phyloP scores from a whole-genome alignment of 305 asterid species.

The Solanum hybrid region DNA sequence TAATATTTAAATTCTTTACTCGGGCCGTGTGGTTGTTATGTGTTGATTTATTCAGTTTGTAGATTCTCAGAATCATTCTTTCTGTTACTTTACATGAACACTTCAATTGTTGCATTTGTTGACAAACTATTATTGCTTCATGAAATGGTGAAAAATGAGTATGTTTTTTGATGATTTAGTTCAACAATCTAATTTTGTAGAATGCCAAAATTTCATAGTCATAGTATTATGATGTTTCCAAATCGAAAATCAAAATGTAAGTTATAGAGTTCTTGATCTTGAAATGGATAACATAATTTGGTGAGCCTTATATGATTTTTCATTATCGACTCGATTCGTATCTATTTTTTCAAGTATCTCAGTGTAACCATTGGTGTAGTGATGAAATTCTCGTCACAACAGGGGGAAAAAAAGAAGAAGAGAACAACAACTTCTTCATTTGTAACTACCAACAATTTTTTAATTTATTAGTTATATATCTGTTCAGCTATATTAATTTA shows the following conservation, averaged over 20 bases:
- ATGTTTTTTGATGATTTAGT: not conserved
- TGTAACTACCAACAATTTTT: not conserved
- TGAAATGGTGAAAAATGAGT: conserved; percentile 22
- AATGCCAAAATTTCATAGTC: not conserved
- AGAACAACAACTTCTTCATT: not conserved
- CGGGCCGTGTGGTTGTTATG: conserved; percentile 19
- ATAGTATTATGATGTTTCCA: not conserved
- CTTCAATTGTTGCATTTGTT: conserved; percentile 25
- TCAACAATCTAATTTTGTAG: not conserved
- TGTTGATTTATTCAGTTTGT: conserved; percentile 38
- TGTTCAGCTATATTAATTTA: not conserved
- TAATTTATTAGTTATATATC: too few species aligned
- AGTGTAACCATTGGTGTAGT: not conserved
- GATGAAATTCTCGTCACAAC: not conserved
- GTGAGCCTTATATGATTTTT: not conserved
- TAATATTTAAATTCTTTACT: conserved; percentile 10
- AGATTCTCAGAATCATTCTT: conserved; percentile 29
- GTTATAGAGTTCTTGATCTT: not conserved
- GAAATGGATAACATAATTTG: not conserved
- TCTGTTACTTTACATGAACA: conserved; percentile 28
- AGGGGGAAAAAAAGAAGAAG: not conserved
- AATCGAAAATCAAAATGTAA: not conserved
- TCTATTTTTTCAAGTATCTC: not conserved
- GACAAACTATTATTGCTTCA: not conserved
- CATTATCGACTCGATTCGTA: not conserved